A percentile compares a stretch with the other conserved stretches of the same genome.
phyloP scores from a whole-genome alignment of 805 yeast genomes.

The Metschnikowia chrysomelidarum region DNA sequence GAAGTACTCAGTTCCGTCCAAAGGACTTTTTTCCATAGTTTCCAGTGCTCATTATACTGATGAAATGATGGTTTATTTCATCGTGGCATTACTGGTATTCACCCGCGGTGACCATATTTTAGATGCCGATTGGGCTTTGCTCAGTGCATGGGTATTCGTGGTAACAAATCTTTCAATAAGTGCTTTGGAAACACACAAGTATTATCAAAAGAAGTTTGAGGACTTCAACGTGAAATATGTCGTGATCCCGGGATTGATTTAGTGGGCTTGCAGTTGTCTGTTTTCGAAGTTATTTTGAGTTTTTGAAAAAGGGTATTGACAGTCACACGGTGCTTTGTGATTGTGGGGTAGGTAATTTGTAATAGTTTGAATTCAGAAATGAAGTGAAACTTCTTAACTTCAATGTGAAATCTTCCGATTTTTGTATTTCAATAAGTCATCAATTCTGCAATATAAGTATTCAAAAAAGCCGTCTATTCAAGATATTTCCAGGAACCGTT shows the following conservation, averaged over 20 bases:
- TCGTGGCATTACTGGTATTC: slow-evolving; percentile 25
- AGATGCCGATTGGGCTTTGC: slow-evolving; percentile 22
- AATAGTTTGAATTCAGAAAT: too few relatives aligned
- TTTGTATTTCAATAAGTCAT: too few relatives aligned
- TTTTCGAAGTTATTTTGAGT: too few relatives aligned
- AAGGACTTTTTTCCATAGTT: slow-evolving; percentile 47
- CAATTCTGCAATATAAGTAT: too few relatives aligned
- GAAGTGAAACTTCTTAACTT: too few relatives aligned
- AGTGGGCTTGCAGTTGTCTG: too few relatives aligned
- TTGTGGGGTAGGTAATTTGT: too few relatives aligned
- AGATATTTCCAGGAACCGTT: too few relatives aligned
- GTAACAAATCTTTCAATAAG: slow-evolving; percentile 52
- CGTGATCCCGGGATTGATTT: slow-evolving; percentile 31
- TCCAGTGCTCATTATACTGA: slow-evolving; percentile 71
- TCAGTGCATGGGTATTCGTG: slow-evolving; percentile 33
- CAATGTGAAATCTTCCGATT: too few relatives aligned
- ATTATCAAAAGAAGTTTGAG: slow-evolving; percentile 38
- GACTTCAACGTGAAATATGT: slow-evolving; percentile 29
- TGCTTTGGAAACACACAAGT: slow-evolving; percentile 50
- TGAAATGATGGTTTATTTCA: slow-evolving; percentile 56
- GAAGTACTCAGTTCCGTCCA: slow-evolving; percentile 57
- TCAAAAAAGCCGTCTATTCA: too few relatives aligned
- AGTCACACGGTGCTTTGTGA: too few relatives aligned
- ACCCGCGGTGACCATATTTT: slow-evolving; percentile 9
- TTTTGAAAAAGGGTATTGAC: too few relatives aligned